phyloP scores from a whole-genome alignment of 257 asterid genomes.

The Asclepias syriaca region DNA sequence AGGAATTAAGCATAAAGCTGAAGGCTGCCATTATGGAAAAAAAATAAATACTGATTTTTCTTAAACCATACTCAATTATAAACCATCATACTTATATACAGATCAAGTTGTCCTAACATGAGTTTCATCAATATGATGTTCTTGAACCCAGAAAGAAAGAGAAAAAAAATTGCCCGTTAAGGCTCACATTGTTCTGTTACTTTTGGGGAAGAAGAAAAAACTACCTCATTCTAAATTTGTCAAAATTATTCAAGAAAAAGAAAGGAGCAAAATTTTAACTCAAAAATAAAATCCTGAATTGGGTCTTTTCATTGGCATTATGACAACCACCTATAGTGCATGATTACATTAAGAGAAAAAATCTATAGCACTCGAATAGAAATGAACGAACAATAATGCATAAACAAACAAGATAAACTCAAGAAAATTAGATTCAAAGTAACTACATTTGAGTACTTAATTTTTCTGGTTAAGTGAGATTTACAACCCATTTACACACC shows the following conservation, averaged over 20 bases:
- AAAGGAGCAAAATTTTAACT: neutral
- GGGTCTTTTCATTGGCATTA: neutral
- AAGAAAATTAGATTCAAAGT: neutral
- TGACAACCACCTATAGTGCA: neutral
- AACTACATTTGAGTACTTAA: neutral
- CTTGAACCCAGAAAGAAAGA: neutral
- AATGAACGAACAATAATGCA: neutral
- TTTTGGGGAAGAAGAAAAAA: neutral
- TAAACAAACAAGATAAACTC: neutral
- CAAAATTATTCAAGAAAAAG: neutral
- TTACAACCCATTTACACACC: neutral
- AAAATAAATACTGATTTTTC: neutral
- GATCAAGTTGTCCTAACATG: neutral
- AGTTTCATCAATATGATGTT: neutral
- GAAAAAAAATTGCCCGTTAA: neutral
- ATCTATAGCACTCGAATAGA: neutral
- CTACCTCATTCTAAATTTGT: neutral
- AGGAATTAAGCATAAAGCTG: neutral
- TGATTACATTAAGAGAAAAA: neutral
- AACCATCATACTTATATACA: neutral
- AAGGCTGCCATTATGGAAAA: neutral
- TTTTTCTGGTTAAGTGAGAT: neutral
- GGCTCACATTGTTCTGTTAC: neutral
- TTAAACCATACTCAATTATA: neutral
- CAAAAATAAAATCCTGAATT: neutral